These are phyloP conservation scores for Rutstroemia sp. DNA, from an alignment of 2,329 filamentous ascomycete genomes.

Conservation along the genomic window DNA sequence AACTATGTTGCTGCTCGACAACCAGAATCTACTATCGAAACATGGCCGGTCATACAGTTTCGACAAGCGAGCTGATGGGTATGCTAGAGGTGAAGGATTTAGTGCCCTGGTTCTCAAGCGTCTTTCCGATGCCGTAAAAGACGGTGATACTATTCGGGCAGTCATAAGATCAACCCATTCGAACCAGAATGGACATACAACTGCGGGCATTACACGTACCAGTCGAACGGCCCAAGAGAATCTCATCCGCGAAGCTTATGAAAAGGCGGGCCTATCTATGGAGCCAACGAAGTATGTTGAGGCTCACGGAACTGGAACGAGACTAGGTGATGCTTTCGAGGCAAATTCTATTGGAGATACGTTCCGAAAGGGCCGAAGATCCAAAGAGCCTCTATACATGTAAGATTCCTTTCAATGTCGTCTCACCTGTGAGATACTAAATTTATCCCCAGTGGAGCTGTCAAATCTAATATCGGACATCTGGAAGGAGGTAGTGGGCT, in stretches of 20 bases:
- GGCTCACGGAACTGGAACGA: conserved; percentile 9
- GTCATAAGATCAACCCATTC: conserved; percentile 45
- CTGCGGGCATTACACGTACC: conserved; percentile 45
- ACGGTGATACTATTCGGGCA: conserved; percentile 50
- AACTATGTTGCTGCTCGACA: conserved; percentile 20
- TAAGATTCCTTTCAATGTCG: neutral
- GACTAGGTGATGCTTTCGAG: neutral
- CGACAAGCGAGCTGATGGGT: conserved; percentile 52
- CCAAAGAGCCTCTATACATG: neutral
- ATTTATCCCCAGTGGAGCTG: conserved; percentile 8
- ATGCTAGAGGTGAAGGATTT: conserved; percentile 54
- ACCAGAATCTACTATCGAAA: neutral
- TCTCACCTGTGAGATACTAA: neutral
- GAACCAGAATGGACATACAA: conserved; percentile 51
- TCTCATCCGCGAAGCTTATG: conserved; percentile 9
- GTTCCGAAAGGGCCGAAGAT: conserved; percentile 10
- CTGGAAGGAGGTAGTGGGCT: conserved; percentile 31
- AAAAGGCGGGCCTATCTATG: conserved; percentile 1
- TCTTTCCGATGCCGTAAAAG: conserved; percentile 46
- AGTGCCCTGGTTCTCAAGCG: conserved; percentile 51
- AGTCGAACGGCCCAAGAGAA: conserved; percentile 35
- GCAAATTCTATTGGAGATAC: neutral
- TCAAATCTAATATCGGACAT: conserved; percentile 31
- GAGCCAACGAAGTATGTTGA: conserved; percentile 10
- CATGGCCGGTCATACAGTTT: conserved; percentile 42